Evolutionary conservation across 345 rosid genomes (phyloP), one percentile per base, ranked within the genome.

Genomic region (Arabis alpina): DNA sequence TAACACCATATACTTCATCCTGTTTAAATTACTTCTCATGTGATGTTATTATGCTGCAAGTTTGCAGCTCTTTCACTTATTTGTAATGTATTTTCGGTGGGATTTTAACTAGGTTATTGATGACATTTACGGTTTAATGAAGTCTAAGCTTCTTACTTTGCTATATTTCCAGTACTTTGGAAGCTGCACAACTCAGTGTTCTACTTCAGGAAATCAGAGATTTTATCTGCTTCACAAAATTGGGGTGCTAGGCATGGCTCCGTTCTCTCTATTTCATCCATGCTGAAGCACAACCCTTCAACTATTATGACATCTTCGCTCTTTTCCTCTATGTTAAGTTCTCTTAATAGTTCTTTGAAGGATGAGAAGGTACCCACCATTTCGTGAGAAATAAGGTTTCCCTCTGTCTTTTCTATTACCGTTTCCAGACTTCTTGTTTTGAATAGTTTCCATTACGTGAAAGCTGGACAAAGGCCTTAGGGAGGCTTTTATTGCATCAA

Each of bases 201-300:
- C 77, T 94, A 62, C 81, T 88, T 42, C 82, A 78, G 54, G 85
- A 81, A 54, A 80, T 91, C 39, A 63, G 49, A 43, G 77, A 75
- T n/a, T 60, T 71, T 76, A 51, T 72, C 81, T 60, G 76, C 88
- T 60, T 86, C 96, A 51, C 64, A 85, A 68, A 81, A 76, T 57
- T 89, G 96, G 99, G 76, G 81, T 66, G 79, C 88, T 60, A 82
- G 92, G 84, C 99, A 89, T 80, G 99, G 99, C n/a, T 82, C 90
- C 11, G 82, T 87, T 37, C 93, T 94, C 34, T 80, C 86, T 40
- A 73, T 94, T 52, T 77, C 93, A 53, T 84, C 89, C 59, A 75
- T 88, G 77, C 81, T 94, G 28, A 84, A 83, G 78, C 86, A 91
- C 77, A 88, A 83, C 34, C 88, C 96, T 61, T 84, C 92, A 6